These are phyloP conservation scores for Jimgerdemannia flammicorona DNA, from an alignment of 192 early-diverging fungal species.

Conservation along the genomic window DNA sequence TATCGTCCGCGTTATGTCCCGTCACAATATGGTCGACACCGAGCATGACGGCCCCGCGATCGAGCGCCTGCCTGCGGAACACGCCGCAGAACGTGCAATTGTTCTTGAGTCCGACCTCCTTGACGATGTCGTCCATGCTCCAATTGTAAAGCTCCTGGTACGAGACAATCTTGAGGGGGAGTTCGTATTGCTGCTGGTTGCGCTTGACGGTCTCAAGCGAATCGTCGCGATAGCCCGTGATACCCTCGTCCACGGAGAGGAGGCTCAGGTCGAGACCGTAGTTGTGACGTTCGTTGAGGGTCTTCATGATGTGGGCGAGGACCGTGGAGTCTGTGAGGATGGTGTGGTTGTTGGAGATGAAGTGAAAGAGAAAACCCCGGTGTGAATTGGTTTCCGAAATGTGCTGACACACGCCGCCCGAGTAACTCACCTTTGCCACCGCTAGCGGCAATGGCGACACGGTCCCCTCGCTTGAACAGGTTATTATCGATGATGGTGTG, in stretches of 20 bases:
- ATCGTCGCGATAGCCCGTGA: conserved; percentile 96
- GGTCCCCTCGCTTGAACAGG: conserved; percentile 83
- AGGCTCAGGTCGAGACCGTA: conserved; percentile 90
- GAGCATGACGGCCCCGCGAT: conserved; percentile 89
- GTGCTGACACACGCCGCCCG: background rate
- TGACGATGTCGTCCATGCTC: conserved; percentile 98
- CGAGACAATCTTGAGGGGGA: conserved; percentile 91
- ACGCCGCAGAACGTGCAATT: conserved; percentile 99
- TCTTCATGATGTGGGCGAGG: conserved; percentile 90
- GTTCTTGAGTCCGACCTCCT: conserved; percentile 92
- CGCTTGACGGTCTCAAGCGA: conserved; percentile 97
- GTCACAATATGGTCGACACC: conserved; percentile 95
- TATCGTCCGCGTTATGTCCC: conserved; percentile 98
- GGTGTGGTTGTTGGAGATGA: background rate
- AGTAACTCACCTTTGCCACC: conserved; percentile 76
- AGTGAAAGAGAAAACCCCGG: background rate
- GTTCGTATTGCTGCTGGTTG: conserved; percentile 89
- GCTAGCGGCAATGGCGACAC: conserved; percentile 92
- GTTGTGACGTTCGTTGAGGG: conserved; percentile 86
- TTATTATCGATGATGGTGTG: conserved; percentile 80
- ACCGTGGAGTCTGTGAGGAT: conserved; percentile 83
- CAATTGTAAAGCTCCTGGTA: conserved; percentile 97
- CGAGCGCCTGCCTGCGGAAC: conserved; percentile 94
- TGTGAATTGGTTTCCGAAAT: background rate
- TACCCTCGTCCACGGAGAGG: conserved; percentile 97